These are phyloP conservation scores for Babesia gibsoni DNA, from an alignment of 169 alveolate species.

Conservation along the genomic window DNA sequence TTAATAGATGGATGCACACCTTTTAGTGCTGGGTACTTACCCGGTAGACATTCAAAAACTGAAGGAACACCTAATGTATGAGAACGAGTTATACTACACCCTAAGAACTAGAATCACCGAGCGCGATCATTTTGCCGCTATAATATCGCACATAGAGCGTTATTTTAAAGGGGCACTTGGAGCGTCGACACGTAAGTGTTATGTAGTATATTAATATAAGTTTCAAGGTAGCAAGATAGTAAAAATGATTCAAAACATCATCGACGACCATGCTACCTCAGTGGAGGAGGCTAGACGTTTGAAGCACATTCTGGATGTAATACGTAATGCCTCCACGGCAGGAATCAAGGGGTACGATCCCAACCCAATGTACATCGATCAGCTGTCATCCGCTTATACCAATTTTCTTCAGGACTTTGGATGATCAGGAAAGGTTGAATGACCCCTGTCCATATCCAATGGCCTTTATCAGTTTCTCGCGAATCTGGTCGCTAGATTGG, in stretches of 20 bases:
- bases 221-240: slow-evolving; percentile 4
- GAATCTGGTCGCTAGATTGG: slow-evolving; percentile 78
- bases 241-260: background rate
- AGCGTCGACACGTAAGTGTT: slow-evolving; percentile 2
- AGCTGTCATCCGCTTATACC: background rate
- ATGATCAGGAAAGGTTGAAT: slow-evolving; percentile 77
- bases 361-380: slow-evolving; percentile 8
- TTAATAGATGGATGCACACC: slow-evolving; percentile 11
- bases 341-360: background rate
- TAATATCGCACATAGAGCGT: background rate
- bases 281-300: slow-evolving; percentile 20
- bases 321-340: background rate
- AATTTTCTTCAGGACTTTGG: background rate
- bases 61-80: background rate
- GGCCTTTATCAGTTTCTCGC: slow-evolving; percentile 83
- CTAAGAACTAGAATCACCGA: background rate
- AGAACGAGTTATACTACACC: slow-evolving; percentile 13
- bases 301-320: slow-evolving; percentile 8
- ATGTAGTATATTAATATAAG: background rate
- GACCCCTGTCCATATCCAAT: slow-evolving; percentile 87
- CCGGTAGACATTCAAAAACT: background rate
- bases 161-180: slow-evolving; percentile 29
- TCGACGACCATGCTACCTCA: slow-evolving; percentile 12
- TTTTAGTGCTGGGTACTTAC: slow-evolving; percentile 14
- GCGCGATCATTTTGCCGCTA: background rate